phyloP scores from a whole-genome alignment of 2,329 filamentous ascomycete genomes.

The Sporothrix mexicana region DNA sequence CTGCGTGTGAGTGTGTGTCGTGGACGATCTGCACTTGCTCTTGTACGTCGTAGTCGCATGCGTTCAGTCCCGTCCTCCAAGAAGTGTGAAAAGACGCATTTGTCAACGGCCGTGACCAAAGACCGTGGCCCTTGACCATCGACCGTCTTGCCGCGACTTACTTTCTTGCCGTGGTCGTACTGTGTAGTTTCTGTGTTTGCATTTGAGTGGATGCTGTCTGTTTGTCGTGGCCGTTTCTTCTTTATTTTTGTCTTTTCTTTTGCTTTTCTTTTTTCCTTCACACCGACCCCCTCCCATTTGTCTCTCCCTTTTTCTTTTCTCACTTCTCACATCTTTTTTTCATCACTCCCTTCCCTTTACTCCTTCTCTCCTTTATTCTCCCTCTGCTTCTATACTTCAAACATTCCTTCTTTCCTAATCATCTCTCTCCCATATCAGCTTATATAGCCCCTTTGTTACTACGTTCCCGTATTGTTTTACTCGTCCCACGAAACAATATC shows the following conservation, averaged over 20 bases:
- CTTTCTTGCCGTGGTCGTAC: conserved; percentile 5
- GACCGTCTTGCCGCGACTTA: not conserved
- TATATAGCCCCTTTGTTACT: conserved; percentile 4
- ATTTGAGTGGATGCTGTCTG: conserved; percentile 14
- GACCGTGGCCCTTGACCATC: not conserved
- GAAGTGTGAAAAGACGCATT: conserved; percentile 9
- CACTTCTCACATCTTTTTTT: not conserved
- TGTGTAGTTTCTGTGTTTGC: conserved; percentile 15
- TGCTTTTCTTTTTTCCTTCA: not conserved
- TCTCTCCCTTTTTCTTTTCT: conserved; percentile 13
- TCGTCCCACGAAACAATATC: not conserved
- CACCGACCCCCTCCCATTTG: conserved; percentile 3
- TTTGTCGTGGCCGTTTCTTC: not conserved
- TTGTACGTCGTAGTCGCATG: not conserved
- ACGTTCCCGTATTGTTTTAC: not conserved
- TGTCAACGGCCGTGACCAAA: conserved; percentile 10
- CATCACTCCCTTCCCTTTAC: not conserved
- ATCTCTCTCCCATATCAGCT: not conserved
- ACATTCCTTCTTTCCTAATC: not conserved
- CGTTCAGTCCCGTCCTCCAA: not conserved
- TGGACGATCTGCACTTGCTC: conserved; percentile 10
- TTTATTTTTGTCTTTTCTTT: not conserved
- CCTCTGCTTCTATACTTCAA: not conserved
- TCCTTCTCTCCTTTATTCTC: conserved; percentile 18
- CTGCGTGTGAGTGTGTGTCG: not conserved